Percentiles rank a stretch among this genome's conserved stretches.
Conservation (phyloP, 345 rosid species). For the thale cress (Arabidopsis thaliana) region TAIR10.1 NC_003076.8:3406001-3406500, state of each 20-base stretch:
- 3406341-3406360: slow-evolving; percentile 1
- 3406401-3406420: slow-evolving; percentile 1
- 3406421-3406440: not conserved
- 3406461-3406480: slow-evolving; percentile 32
- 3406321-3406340: slow-evolving; percentile 20
- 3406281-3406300: not conserved
- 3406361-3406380: slow-evolving; percentile 14
- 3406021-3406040: slow-evolving; percentile 26
- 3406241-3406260: not conserved
- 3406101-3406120: slow-evolving; percentile 1
- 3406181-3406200: not conserved
- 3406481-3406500: slow-evolving; percentile 54
- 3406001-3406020: slow-evolving; percentile 24
- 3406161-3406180: slow-evolving; percentile 8
- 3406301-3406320: slow-evolving; percentile 11
- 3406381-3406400: slow-evolving; percentile 22
- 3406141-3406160: not conserved
- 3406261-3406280: not conserved
- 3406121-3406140: slow-evolving; percentile 24
- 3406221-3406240: not conserved
- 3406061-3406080: slow-evolving; percentile 41
- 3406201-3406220: not conserved
- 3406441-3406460: slow-evolving; percentile 44
- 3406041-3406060: slow-evolving; percentile 9
- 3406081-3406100: not conserved